phyloP scores from a whole-genome alignment of 2,329 filamentous ascomycete genomes.

The Apiospora malaysiana region DNA sequence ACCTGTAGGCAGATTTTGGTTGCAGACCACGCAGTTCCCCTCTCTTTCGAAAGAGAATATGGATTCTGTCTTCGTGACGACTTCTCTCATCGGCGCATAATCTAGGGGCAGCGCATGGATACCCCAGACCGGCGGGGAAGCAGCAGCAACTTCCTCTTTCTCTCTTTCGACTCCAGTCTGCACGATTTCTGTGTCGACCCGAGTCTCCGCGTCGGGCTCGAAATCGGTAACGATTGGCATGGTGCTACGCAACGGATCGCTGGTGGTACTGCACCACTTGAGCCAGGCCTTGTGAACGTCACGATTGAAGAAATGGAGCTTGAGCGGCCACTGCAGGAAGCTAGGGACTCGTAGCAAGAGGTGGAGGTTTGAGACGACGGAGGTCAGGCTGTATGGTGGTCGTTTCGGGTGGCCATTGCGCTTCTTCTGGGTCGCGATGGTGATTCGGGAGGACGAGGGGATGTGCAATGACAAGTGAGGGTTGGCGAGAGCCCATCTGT shows the following conservation, averaged over 20 bases:
- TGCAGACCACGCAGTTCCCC: constrained; percentile 61
- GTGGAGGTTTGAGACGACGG: constrained; percentile 80
- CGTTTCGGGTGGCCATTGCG: constrained; percentile 60
- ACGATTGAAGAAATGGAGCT: constrained; percentile 75
- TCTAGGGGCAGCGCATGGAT: constrained; percentile 62
- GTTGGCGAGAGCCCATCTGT: constrained; percentile 91
- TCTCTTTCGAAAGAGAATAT: constrained; percentile 62
- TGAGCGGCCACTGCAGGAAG: constrained; percentile 83
- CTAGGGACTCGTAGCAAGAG: constrained; percentile 78
- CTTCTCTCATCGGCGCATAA: constrained; percentile 57
- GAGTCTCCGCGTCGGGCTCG: constrained; percentile 32
- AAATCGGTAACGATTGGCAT: constrained; percentile 66
- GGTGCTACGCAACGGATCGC: constrained; percentile 52
- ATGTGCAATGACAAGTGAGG: constrained; percentile 83
- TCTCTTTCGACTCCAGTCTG: constrained; percentile 22
- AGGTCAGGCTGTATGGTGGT: constrained; percentile 65
- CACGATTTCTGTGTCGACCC: constrained; percentile 18
- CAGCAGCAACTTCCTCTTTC: constrained; percentile 22
- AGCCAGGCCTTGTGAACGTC: constrained; percentile 76
- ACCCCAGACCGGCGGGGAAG: constrained; percentile 44
- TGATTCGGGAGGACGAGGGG: constrained; percentile 64
- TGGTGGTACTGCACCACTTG: constrained; percentile 56
- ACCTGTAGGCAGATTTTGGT: constrained; percentile 49
- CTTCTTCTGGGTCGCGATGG: constrained; percentile 56
- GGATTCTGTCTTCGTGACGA: constrained; percentile 60